Base-by-base conservation (phyloP, 805 yeast species). In the Candida insectalens region DNA sequence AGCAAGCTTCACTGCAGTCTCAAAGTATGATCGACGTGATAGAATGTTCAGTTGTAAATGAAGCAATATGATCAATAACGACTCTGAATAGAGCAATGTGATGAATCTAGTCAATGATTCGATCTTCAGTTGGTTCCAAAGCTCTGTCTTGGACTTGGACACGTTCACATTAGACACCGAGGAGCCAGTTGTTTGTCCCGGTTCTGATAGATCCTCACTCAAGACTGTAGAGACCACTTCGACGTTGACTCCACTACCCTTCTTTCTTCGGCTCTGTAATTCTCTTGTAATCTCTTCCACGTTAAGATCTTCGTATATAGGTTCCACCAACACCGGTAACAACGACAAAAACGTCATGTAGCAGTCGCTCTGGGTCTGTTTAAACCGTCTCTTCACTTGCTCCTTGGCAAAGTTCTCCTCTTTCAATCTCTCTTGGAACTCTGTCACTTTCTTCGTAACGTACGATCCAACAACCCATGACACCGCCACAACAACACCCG, bases 341-440 rank as follows among this genome's bases (percentile, higher is more conserved):
- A 89, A 65, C 4, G 94, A 88, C 51, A 83, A 65, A 34, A 88
- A 74, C 0, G 96, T 89, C 60, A 75, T 76, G 34, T 81, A 67
- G 30, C 95, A 83, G 56, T 89, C 97, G 45, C 78, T 77, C 50
- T 88, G 96, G 8, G 96, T 89, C 61, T 87, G 96, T 33, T 81
- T 76, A 48, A 87, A 89, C 37, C 96, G 63, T 45, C 92, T 68
- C 45, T 78, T 78, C 38, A 88, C 80, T 45, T 75, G 80, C 42
- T 77, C 83, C 33, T 69, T 64, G 16, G 81, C 71, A 34, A 72
- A 67, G 29, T 72, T 67, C 54, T 77, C 81, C 42, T 73, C 72
- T 30, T 67, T 60, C 26, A 76, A 45, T 30, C 65, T 60, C 34
- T 67, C 60, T 44, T 75, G 80, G 29, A 69, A 58, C 44, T 70